Base-by-base conservation (phyloP, 371 early-diverging fungal genomes). In the Coemansia sp. region DNA sequence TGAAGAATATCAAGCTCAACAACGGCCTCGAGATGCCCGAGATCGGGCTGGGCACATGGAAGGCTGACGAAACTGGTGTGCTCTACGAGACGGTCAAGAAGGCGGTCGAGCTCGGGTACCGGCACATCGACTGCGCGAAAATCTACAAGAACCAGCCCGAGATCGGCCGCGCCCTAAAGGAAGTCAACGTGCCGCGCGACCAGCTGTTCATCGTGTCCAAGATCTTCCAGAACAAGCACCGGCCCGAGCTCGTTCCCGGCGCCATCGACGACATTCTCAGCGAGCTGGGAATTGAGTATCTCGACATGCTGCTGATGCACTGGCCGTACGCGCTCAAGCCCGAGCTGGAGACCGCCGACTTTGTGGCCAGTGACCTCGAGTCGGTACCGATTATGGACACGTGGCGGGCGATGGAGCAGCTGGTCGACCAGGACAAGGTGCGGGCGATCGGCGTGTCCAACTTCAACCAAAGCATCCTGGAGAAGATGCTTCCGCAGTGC, bases 251-350 rank as follows among this genome's bases (percentile, higher is more conserved):
- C 33, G 91, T 94, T 4, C 75, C 81, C 8, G 80, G 85, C 33
- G 89, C 83, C 4, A 65, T 86, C 12, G 81, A 86, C 58, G 77
- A 81, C n/a, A 89, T 92, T 31, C 82, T 97, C 39, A 65, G 70
- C 41, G 86, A 92, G 65, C 81, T 97, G 36, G 84, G 85, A 49
- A 62, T 89, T 30, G 87, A 91, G 35, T 96, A 96, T 66, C 76
- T 97, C 43, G 98, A 98, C 70, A 72, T 95, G 54, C 94, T 94
- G 71, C 80, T 97, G 62, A 87, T 98, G 57, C 93, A 93, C 69
- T 93, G 88, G 87, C 91, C 88, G 9, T 63, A 56, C 39, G 69
- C 77, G 3, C 9, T 57, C 4, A 50, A 40, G 31, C 79, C 67
- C 16, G 68, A 64, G 45, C 33, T 16, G 5, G 30, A 11, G 10